Base-by-base conservation (phyloP, 257 asterid genomes). In the Misopates orontium region DNA sequence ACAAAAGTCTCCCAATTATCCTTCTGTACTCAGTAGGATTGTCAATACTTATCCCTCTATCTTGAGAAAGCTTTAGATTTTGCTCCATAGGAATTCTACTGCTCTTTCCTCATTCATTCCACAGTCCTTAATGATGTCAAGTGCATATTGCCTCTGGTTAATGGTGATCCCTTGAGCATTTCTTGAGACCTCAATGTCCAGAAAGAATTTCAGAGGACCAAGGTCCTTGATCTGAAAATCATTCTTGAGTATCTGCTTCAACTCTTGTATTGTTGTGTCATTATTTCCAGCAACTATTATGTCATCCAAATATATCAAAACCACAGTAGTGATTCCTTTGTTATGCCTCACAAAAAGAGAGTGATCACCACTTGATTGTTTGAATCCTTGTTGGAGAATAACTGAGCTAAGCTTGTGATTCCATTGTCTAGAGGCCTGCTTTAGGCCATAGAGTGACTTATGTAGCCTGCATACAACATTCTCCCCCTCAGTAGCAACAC, bases 361-460 rank as follows among this genome's bases (percentile, higher is more conserved):
- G 36, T 28, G 36, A 28, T 28, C 36, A 28, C 4, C 4, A 7
- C 4, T 2, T 28, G 36, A 7, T 28, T 28, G 36, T 2, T 3
- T 16, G n/a, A 23, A 63, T 11, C 28, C 58, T 13, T 8, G 23
- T 3, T 45, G 0, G 0, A 2, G 4, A 14, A 63, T 8, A 4
- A 22, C 13, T 1, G 7, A 15, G 2, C 31, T 23, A 0, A 31
- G 13, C 11, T 64, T 47, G 17, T 7, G 18, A 19, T 49, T 28
- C 32, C 69, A n/a, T 49, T 48, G 56, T 23, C 69, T 5, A 1
- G 49, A 64, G 1, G 28, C 48, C 28, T 25, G 69, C 19, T 64
- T 64, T 10, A 50, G 12, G 11, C 59, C 42, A 19, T 25, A 49
- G 1, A 48, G 8, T 1, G 58, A 63, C n/a, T 48, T 63, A 15